Evolutionary conservation across 345 rosid genomes (phyloP).

Genomic region (Boechera divaricarpa): DNA sequence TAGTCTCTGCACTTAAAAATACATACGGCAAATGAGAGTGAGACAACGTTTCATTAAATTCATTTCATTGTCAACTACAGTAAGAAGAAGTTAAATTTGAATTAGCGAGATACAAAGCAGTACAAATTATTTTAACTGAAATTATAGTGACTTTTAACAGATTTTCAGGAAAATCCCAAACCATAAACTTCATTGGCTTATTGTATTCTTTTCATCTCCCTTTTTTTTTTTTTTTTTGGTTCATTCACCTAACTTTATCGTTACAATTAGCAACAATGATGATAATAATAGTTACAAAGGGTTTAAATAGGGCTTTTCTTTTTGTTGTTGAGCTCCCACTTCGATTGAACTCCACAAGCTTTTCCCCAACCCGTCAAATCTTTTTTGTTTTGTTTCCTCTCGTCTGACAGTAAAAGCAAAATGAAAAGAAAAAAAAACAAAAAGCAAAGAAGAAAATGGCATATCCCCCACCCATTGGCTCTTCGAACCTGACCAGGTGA

Average conservation of each 20-base stretch:
- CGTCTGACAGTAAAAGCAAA: slow-evolving; percentile 43
- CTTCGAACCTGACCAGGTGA: slow-evolving; percentile 65
- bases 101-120: no score
- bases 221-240: background rate
- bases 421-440: slow-evolving; percentile 18
- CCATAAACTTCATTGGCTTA: background rate
- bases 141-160: background rate
- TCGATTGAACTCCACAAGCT: slow-evolving; percentile 85
- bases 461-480: slow-evolving; percentile 48
- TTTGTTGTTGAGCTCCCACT: slow-evolving; percentile 80
- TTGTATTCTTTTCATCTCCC: slow-evolving; percentile 26
- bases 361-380: slow-evolving; percentile 44
- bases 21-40: no score
- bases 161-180: slow-evolving; percentile 34
- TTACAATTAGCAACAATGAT: slow-evolving; percentile 37
- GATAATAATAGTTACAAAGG: slow-evolving; percentile 50
- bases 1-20: no score
- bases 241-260: slow-evolving; percentile 37
- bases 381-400: slow-evolving; percentile 38
- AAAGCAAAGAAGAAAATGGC: slow-evolving; percentile 2
- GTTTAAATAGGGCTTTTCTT: slow-evolving; percentile 45
- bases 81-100: no score
- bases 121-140: no score
- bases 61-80: no score
- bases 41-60: no score